A percentile compares a stretch with the other conserved stretches of the same genome.
phyloP scores from a whole-genome alignment of 2,329 filamentous ascomycete species.

The Verticillium isaacii region DNA sequence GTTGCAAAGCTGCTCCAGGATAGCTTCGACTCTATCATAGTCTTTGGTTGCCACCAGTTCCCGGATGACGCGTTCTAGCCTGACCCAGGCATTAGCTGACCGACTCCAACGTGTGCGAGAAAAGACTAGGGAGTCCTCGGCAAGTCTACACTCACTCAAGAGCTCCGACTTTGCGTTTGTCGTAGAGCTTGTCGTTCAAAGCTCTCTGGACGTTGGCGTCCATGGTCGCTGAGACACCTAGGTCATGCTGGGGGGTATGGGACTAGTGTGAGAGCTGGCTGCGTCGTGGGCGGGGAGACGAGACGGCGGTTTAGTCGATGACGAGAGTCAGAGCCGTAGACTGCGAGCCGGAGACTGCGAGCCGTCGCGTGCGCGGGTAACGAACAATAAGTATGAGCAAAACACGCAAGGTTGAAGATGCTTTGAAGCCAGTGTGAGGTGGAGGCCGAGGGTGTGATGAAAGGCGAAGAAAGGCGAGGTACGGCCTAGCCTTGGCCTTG shows the following conservation, averaged over 20 bases:
- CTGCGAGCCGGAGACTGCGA: neutral
- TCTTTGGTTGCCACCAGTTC: slow-evolving; percentile 75
- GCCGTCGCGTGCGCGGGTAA: neutral
- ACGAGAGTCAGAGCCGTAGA: neutral
- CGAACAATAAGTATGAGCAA: neutral
- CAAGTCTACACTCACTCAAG: slow-evolving; percentile 68
- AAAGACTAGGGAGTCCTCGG: neutral
- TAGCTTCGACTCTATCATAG: slow-evolving; percentile 73
- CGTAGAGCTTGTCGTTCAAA: slow-evolving; percentile 97
- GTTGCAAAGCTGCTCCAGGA: slow-evolving; percentile 93
- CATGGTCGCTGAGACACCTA: slow-evolving; percentile 45
- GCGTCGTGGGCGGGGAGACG: neutral
- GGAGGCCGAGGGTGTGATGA: neutral
- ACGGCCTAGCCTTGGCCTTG: neutral
- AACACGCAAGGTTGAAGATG: neutral
- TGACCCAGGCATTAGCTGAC: slow-evolving; percentile 27
- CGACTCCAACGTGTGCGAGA: neutral
- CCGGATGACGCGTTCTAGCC: slow-evolving; percentile 85
- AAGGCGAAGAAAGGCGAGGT: neutral
- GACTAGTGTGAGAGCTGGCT: neutral
- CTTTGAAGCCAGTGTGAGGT: neutral
- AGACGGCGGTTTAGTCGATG: neutral
- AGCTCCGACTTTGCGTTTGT: slow-evolving; percentile 93
- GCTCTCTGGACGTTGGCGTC: slow-evolving; percentile 84
- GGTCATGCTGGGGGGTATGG: neutral